Conservation (phyloP, 2,329 filamentous ascomycete species). For the Cercospora nicotianae region DNA sequence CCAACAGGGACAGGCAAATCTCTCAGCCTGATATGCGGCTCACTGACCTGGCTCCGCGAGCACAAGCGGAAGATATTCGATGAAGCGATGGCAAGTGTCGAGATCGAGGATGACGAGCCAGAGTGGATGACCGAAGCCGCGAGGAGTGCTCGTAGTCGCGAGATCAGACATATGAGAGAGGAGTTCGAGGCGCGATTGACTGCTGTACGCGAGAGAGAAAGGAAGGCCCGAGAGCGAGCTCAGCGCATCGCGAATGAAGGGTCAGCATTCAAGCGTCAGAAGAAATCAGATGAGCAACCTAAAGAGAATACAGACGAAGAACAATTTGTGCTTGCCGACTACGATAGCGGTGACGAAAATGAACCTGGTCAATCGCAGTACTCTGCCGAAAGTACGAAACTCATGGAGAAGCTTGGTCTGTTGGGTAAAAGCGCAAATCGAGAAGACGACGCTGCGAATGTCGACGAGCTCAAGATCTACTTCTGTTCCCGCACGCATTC, state of each 20-base stretch:
- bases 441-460: slow-evolving; percentile 48
- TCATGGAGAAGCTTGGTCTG: slow-evolving; percentile 64
- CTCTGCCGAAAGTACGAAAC: slow-evolving; percentile 71
- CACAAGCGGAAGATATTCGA: slow-evolving; percentile 66
- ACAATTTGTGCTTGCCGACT: slow-evolving; percentile 74
- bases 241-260: slow-evolving; percentile 47
- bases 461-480: slow-evolving; percentile 77
- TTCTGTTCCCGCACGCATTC: slow-evolving; percentile 94
- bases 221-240: slow-evolving; percentile 56
- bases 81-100: slow-evolving; percentile 51
- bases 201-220: slow-evolving; percentile 61
- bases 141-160: slow-evolving; percentile 65
- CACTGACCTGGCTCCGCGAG: slow-evolving; percentile 86
- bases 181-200: slow-evolving; percentile 73
- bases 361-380: slow-evolving; percentile 20
- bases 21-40: slow-evolving; percentile 82
- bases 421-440: slow-evolving; percentile 41
- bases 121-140: slow-evolving; percentile 83
- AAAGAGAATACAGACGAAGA: slow-evolving; percentile 55
- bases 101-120: slow-evolving; percentile 66
- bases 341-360: slow-evolving; percentile 63
- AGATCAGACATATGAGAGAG: slow-evolving; percentile 65
- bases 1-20: slow-evolving; percentile 90
- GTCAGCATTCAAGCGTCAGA: slow-evolving; percentile 50
- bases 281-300: slow-evolving; percentile 32